These are phyloP conservation scores for Xylaria curta DNA, from an alignment of 495 filamentous ascomycete genomes.

Conservation along the genomic window DNA sequence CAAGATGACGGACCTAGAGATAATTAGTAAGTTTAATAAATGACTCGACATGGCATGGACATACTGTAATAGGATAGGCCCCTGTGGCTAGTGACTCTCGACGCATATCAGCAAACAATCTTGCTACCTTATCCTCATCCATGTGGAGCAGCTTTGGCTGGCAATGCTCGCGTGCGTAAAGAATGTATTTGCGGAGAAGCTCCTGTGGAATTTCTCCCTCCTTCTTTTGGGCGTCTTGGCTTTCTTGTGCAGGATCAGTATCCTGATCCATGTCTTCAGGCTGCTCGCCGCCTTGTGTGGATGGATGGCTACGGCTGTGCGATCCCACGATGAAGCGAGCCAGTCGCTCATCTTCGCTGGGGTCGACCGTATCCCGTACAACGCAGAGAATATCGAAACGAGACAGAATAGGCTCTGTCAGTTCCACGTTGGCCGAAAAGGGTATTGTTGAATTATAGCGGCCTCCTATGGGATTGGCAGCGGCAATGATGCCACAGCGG, in stretches of 20 bases:
- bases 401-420: constrained; percentile 96
- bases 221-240: constrained; percentile 62
- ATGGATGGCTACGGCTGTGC: constrained; percentile 87
- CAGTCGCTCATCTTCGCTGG: constrained; percentile 90
- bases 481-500: constrained; percentile 96
- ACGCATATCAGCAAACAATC: constrained; percentile 95
- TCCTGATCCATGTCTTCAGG: constrained; percentile 66
- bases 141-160: constrained; percentile 95
- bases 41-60: constrained; percentile 37
- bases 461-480: constrained; percentile 95
- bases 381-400: constrained; percentile 99
- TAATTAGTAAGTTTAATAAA: constrained; percentile 31
- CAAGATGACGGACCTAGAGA: constrained; percentile 87
- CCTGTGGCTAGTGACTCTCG: constrained; percentile 90
- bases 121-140: constrained; percentile 95
- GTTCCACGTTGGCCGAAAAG: constrained; percentile 93
- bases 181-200: constrained; percentile 93
- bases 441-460: constrained; percentile 97
- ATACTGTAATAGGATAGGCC: constrained; percentile 96
- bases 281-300: constrained; percentile 62
- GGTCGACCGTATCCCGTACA: constrained; percentile 96
- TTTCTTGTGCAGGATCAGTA: constrained; percentile 50
- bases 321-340: constrained; percentile 94
- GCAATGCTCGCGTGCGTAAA: constrained; percentile 91
- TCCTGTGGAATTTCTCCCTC: constrained; percentile 90